Conservation (phyloP, 2,329 filamentous ascomycete genomes). For the Aspergillus spinulosporus region DNA sequence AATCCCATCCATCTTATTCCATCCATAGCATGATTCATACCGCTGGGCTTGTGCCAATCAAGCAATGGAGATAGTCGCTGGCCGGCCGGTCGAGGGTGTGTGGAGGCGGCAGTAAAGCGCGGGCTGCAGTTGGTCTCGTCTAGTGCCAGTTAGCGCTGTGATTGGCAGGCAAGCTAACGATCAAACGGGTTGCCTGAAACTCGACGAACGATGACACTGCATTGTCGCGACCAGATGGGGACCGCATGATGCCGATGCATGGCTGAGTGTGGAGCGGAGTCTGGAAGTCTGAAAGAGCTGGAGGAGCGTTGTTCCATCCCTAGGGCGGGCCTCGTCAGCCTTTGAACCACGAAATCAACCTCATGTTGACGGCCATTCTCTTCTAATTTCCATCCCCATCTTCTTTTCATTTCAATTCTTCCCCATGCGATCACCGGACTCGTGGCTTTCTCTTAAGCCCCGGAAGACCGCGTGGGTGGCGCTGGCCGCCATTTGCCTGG, state of each 20-base stretch:
- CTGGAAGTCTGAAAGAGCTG: background rate
- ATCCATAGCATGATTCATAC: background rate
- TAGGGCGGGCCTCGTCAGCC: background rate
- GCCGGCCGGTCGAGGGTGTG: background rate
- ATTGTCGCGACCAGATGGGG: background rate
- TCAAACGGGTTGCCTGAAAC: background rate
- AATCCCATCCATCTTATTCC: background rate
- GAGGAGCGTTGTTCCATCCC: conserved; percentile 7
- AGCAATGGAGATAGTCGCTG: background rate
- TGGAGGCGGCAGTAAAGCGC: background rate
- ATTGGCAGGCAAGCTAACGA: background rate
- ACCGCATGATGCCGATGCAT: background rate
- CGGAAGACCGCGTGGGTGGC: conserved; percentile 14
- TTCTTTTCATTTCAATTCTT: background rate
- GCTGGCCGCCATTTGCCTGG: conserved; percentile 15
- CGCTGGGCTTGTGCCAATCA: background rate
- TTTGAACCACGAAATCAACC: background rate
- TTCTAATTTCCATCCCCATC: background rate
- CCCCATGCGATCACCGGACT: conserved; percentile 5
- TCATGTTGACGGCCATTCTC: background rate
- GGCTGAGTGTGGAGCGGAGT: background rate
- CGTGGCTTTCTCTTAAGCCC: background rate
- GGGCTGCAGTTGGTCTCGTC: background rate
- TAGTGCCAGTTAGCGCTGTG: background rate
- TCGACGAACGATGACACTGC: background rate